Percentiles rank a stretch among this genome's conserved stretches.
phyloP scores from a whole-genome alignment of 805 yeast genomes.

The Kodamaea sagamina region DNA sequence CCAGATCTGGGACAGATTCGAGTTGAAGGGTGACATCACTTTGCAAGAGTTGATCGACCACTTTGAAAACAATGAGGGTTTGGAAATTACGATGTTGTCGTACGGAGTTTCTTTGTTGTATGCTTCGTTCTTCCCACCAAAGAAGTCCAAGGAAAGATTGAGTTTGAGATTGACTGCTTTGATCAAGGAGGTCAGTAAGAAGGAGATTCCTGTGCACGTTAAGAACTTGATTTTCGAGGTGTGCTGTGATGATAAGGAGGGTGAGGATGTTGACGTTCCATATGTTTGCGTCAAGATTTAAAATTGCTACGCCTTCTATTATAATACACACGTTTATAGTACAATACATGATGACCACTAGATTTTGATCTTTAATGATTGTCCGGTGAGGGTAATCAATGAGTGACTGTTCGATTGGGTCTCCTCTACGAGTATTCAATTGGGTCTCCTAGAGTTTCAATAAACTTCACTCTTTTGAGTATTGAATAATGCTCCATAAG shows the following conservation, averaged over 20 bases:
- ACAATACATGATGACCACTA: constrained; percentile 2
- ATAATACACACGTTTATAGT: constrained; percentile 4
- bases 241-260: constrained; percentile 87
- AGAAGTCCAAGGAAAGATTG: constrained; percentile 79
- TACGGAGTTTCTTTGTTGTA: constrained; percentile 86
- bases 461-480: too few species aligned
- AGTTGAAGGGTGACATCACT: constrained; percentile 73
- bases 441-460: too few species aligned
- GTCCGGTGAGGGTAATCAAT: too few species aligned
- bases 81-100: constrained; percentile 88
- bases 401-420: too few species aligned
- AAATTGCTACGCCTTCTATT: constrained; percentile 4
- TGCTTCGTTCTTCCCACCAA: constrained; percentile 92
- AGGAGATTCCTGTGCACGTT: constrained; percentile 71
- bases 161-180: constrained; percentile 67
- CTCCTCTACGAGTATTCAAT: too few species aligned
- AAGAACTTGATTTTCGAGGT: constrained; percentile 83
- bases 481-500: too few species aligned
- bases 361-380: too few species aligned
- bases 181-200: constrained; percentile 83
- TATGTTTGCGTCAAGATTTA: constrained; percentile 61
- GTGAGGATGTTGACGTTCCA: constrained; percentile 96
- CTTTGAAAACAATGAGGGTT: constrained; percentile 79
- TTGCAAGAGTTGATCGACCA: constrained; percentile 70
- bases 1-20: constrained; percentile 94